Evolutionary conservation across 2,329 filamentous ascomycete genomes (phyloP).

Genomic region (Seiridium unicorne): DNA sequence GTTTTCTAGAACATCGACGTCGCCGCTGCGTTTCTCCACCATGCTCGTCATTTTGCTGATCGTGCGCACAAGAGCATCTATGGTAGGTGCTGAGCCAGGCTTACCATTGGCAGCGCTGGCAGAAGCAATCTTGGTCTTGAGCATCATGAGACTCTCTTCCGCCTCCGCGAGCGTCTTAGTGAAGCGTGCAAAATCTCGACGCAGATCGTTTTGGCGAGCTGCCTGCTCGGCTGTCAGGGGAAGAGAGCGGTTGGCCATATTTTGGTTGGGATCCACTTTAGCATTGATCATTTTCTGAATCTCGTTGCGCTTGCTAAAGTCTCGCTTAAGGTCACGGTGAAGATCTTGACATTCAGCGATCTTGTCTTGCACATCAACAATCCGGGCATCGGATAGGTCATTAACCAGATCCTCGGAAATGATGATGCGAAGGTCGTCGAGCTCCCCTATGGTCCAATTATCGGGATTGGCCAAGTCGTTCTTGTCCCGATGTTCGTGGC

Average conservation of each 20-base stretch:
- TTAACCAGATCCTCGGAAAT: conserved; percentile 62
- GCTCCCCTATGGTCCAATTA: conserved; percentile 74
- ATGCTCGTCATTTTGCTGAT: conserved; percentile 91
- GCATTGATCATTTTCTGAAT: conserved; percentile 73
- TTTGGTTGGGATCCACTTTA: conserved; percentile 65
- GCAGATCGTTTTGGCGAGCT: conserved; percentile 79
- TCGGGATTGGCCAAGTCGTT: conserved; percentile 68
- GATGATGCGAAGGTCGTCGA: conserved; percentile 64
- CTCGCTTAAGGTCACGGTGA: conserved; percentile 65
- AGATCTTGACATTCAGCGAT: conserved; percentile 67
- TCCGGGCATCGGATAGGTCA: conserved; percentile 64
- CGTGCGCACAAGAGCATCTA: conserved; percentile 88
- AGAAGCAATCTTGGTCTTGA: conserved; percentile 74
- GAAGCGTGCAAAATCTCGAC: conserved; percentile 71
- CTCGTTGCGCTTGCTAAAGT: conserved; percentile 75
- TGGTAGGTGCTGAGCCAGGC: conserved; percentile 61
- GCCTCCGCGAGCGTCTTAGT: conserved; percentile 73
- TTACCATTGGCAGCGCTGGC: conserved; percentile 49
- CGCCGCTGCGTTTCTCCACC: conserved; percentile 86
- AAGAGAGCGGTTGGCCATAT: conserved; percentile 63
- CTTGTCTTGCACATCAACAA: conserved; percentile 68
- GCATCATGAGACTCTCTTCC: conserved; percentile 75
- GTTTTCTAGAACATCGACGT: conserved; percentile 85
- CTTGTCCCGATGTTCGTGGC: conserved; percentile 55
- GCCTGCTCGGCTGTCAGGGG: conserved; percentile 83